Conservation (phyloP, 257 asterid genomes). For the Penstemon barbatus region DNA sequence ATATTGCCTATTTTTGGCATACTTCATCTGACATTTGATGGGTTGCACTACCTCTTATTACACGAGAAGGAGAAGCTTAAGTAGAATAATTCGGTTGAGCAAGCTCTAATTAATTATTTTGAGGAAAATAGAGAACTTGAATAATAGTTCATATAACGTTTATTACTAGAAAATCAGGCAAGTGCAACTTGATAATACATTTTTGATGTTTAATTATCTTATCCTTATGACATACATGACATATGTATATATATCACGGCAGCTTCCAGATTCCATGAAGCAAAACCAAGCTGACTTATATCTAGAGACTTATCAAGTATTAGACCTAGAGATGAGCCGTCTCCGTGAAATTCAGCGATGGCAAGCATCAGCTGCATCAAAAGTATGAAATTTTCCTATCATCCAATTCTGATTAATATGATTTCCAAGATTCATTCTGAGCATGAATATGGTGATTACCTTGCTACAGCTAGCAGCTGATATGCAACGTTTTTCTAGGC, state of each 20-base stretch:
- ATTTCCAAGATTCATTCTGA: slow-evolving; percentile 22
- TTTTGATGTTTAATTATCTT: slow-evolving; percentile 14
- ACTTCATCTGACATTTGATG: too few species aligned
- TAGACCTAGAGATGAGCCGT: slow-evolving; percentile 98
- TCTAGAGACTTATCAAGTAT: slow-evolving; percentile 96
- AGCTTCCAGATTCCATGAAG: slow-evolving; percentile 99
- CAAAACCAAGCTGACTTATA: slow-evolving; percentile 95
- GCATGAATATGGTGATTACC: slow-evolving; percentile 31
- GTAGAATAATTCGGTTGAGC: slow-evolving; percentile 13
- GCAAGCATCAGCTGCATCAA: slow-evolving; percentile 95
- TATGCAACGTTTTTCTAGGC: slow-evolving; percentile 99
- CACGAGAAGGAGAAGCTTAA: neutral
- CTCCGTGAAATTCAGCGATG: slow-evolving; percentile 97
- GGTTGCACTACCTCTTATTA: neutral
- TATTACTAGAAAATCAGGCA: neutral
- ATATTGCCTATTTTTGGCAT: neutral
- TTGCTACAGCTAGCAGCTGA: slow-evolving; percentile 91
- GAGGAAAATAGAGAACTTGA: slow-evolving; percentile 11
- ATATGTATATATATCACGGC: slow-evolving; percentile 32
- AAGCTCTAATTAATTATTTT: slow-evolving; percentile 12
- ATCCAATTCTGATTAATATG: slow-evolving; percentile 17
- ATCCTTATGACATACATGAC: slow-evolving; percentile 4
- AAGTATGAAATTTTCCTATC: slow-evolving; percentile 43
- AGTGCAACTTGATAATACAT: neutral
- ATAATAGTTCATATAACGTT: slow-evolving; percentile 1